Conservation (phyloP, 306 rosid genomes). For the Adenanthera pavonina region DNA sequence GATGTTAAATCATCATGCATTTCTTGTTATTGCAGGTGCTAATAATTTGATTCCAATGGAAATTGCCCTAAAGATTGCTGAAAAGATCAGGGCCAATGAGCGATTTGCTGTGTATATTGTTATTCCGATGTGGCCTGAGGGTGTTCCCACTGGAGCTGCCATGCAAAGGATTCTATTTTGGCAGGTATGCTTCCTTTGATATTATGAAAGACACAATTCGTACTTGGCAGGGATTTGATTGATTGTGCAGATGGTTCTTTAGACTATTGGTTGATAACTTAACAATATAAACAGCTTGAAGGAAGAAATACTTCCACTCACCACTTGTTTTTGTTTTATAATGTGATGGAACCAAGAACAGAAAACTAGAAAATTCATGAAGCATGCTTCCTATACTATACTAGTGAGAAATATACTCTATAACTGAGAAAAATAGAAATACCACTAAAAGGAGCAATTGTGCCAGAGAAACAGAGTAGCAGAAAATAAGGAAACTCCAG, state of each 20-base stretch:
- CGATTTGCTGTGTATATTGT: conserved; percentile 91
- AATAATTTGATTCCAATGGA: conserved; percentile 98
- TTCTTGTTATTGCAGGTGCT: conserved; percentile 70
- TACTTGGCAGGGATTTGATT: neutral
- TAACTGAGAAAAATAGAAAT: neutral
- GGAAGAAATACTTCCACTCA: neutral
- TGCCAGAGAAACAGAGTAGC: neutral
- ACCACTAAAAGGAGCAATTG: neutral
- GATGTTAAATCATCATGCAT: conserved; percentile 35
- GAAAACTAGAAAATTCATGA: neutral
- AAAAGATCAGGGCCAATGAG: conserved; percentile 86
- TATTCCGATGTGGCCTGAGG: conserved; percentile 99
- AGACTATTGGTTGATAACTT: neutral
- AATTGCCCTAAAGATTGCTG: conserved; percentile 93
- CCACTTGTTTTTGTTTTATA: no score
- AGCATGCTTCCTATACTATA: neutral
- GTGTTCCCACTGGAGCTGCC: conserved; percentile 87
- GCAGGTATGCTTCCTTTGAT: conserved; percentile 73
- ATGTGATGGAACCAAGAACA: neutral
- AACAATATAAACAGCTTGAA: conserved; percentile 6
- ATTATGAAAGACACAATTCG: conserved; percentile 10
- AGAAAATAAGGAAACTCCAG: neutral
- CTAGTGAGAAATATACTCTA: neutral
- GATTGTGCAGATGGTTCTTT: neutral
- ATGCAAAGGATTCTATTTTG: conserved; percentile 96